Conservation (phyloP, 208 protist species). For the Tetramitus jugosus region DNA sequence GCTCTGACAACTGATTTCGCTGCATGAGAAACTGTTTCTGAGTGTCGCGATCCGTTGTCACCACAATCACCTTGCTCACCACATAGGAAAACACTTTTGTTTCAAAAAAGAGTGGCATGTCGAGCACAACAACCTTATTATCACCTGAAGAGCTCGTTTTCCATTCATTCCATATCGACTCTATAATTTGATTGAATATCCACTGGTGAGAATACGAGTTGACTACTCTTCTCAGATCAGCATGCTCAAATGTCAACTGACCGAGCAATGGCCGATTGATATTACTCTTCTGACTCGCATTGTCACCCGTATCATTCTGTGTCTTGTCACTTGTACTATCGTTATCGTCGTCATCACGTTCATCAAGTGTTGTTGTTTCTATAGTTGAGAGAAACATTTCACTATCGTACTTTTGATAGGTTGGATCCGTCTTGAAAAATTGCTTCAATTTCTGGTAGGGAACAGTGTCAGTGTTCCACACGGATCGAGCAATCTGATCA, state of each 20-base stretch:
- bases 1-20: not conserved
- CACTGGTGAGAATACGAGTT: not conserved
- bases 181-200: not conserved
- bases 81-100: not conserved
- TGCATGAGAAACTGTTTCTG: not conserved
- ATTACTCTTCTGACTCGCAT: too few relatives aligned
- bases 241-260: not conserved
- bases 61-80: not conserved
- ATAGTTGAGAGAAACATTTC: not conserved
- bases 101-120: not conserved
- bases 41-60: not conserved
- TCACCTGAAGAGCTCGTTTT: too few relatives aligned
- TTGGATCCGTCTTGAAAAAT: not conserved
- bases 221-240: not conserved
- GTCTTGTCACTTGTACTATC: too few relatives aligned
- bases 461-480: not conserved
- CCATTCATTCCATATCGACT: not conserved
- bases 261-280: not conserved
- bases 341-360: too few relatives aligned
- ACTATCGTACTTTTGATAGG: not conserved
- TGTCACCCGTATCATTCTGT: too few relatives aligned
- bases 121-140: not conserved
- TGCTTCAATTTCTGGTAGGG: not conserved
- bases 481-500: not conserved
- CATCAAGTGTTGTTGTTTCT: too few relatives aligned